Evolutionary conservation across 225 moss, liverwort and hornwort genomes (phyloP).

Genomic region (Physcomitrium patens): DNA sequence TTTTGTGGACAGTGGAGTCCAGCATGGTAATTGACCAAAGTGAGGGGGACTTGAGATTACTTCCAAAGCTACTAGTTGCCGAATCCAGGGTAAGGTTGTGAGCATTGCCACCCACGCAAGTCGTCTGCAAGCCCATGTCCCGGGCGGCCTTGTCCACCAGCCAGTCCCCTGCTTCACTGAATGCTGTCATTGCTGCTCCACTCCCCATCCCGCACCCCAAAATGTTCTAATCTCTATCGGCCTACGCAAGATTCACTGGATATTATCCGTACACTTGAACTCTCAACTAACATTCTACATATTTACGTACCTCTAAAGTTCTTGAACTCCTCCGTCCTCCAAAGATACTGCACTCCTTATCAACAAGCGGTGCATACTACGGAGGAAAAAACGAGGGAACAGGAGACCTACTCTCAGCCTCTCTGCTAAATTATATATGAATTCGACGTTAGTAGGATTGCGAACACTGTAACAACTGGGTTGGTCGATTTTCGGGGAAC

Average conservation of each 20-base stretch:
- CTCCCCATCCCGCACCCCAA: background rate
- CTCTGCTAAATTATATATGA: too few species aligned
- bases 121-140: conserved; percentile 42
- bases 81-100: conserved; percentile 29
- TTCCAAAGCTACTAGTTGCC: background rate
- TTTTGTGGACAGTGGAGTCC: conserved; percentile 31
- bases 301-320: too few species aligned
- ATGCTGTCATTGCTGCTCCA: conserved; percentile 31
- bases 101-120: conserved; percentile 24
- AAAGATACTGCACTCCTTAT: too few species aligned
- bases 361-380: too few species aligned
- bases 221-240: too few species aligned
- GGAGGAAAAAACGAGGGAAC: too few species aligned
- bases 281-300: background rate
- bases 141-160: conserved; percentile 27
- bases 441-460: too few species aligned
- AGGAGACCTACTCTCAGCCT: too few species aligned
- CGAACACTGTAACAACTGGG: too few species aligned
- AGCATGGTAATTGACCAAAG: conserved; percentile 15
- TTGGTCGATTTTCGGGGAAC: background rate
- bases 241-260: too few species aligned
- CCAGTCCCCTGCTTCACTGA: conserved; percentile 47
- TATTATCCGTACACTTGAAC: too few species aligned
- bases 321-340: too few species aligned
- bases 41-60: conserved; percentile 5